Percentiles rank a stretch among this genome's conserved stretches.
Evolutionary conservation across 2,329 filamentous ascomycete genomes (phyloP).

Genomic region (Trichoderma polysporum): DNA sequence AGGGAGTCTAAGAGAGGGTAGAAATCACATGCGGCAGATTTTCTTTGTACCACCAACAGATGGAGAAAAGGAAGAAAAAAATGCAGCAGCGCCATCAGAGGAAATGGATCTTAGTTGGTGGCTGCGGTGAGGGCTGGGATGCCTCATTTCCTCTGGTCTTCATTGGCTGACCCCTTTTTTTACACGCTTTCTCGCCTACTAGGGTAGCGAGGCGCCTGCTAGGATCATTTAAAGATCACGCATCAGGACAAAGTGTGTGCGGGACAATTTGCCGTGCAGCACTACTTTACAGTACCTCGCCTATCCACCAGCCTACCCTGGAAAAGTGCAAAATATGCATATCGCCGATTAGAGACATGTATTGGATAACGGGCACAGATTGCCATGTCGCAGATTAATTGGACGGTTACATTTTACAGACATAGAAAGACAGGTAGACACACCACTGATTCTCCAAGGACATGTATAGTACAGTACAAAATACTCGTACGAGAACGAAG

Average conservation of each 20-base stretch:
- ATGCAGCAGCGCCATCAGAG: neutral
- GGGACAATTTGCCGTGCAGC: neutral
- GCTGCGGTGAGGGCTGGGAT: slow-evolving; percentile 11
- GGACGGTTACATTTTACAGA: neutral
- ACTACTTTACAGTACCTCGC: too few species aligned
- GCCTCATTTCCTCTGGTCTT: neutral
- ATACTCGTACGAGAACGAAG: neutral
- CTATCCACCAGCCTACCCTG: neutral
- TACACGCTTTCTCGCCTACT: neutral
- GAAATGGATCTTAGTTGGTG: neutral
- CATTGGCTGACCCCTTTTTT: slow-evolving; percentile 20
- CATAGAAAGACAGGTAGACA: neutral
- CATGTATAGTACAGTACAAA: neutral
- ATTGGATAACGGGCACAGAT: neutral
- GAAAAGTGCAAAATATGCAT: neutral
- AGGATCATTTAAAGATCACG: neutral
- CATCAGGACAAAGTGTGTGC: neutral
- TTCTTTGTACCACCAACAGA: neutral
- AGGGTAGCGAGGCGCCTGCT: slow-evolving; percentile 10
- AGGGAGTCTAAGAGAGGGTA: neutral
- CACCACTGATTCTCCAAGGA: neutral
- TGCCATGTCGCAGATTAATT: neutral
- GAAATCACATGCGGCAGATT: neutral
- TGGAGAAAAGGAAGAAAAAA: neutral
- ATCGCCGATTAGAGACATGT: neutral